Evolutionary conservation across 768 basidiomycete genomes (phyloP).

Genomic region (Termitomyces sp.): DNA sequence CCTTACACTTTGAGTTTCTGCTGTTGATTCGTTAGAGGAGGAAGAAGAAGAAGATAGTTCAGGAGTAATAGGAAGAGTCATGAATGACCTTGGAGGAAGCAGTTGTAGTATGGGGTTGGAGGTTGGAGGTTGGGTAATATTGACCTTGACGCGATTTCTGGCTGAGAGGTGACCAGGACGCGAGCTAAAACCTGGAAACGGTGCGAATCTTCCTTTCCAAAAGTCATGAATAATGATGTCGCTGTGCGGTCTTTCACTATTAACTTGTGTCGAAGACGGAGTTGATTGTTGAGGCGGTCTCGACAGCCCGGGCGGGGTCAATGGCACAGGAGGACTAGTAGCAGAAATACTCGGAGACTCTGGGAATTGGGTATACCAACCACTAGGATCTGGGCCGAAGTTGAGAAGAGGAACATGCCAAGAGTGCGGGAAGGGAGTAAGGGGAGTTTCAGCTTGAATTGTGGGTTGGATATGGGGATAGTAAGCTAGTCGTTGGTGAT

Average conservation of each 20-base stretch:
- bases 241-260: neutral
- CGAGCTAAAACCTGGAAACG: conserved; percentile 38
- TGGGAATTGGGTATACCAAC: conserved; percentile 12
- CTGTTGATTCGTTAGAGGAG: conserved; percentile 1
- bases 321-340: neutral
- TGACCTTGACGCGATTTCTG: conserved; percentile 14
- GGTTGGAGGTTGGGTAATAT: conserved; percentile 14
- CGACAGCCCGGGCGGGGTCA: neutral
- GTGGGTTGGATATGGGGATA: neutral
- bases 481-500: neutral
- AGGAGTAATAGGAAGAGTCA: conserved; percentile 7
- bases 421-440: neutral
- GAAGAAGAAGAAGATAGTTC: neutral
- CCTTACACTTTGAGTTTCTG: conserved; percentile 15
- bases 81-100: conserved; percentile 17
- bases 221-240: conserved; percentile 26
- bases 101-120: conserved; percentile 10
- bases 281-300: neutral
- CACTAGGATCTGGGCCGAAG: conserved; percentile 12
- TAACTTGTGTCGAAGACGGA: neutral
- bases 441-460: neutral
- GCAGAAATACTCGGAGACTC: neutral
- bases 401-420: neutral
- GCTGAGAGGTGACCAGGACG: conserved; percentile 27
- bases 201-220: conserved; percentile 41